Evolutionary conservation across 176 grass and related monocot species (phyloP).

Genomic region (Phyllostachys edulis): DNA sequence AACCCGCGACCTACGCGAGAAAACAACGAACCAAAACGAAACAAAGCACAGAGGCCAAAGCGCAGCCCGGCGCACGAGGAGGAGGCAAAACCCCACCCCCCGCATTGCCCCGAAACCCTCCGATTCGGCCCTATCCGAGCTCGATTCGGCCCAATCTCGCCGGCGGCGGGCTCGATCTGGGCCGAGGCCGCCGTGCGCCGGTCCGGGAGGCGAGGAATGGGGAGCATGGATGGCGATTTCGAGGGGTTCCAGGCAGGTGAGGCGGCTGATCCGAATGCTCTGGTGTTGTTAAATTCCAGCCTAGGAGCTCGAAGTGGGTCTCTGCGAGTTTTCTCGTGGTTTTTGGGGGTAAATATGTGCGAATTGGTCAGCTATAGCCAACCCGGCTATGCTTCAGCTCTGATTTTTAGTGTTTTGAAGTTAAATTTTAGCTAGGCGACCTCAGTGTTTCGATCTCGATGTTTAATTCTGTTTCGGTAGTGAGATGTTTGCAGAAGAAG

Average conservation of each 20-base stretch:
- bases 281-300: not conserved
- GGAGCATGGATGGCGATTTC: slow-evolving; percentile 62
- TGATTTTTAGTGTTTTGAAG: not conserved
- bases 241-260: slow-evolving; percentile 55
- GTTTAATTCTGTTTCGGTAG: not conserved
- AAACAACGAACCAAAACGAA: slow-evolving; percentile 27
- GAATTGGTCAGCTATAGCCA: not conserved
- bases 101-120: too few relatives aligned
- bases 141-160: slow-evolving; percentile 18
- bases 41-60: not conserved
- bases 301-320: not conserved
- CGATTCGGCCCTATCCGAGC: not conserved
- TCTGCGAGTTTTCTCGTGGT: not conserved
- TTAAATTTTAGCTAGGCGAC: not conserved
- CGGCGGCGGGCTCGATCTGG: slow-evolving; percentile 31
- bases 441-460: not conserved
- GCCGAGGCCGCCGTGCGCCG: not conserved
- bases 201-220: slow-evolving; percentile 44
- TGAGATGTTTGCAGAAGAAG: not conserved
- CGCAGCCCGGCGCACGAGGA: slow-evolving; percentile 16
- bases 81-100: not conserved
- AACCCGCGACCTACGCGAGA: slow-evolving; percentile 19
- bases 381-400: not conserved
- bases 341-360: not conserved
- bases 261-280: slow-evolving; percentile 19